phyloP scores from a whole-genome alignment of 495 filamentous ascomycete genomes.

The Podospora australis region DNA sequence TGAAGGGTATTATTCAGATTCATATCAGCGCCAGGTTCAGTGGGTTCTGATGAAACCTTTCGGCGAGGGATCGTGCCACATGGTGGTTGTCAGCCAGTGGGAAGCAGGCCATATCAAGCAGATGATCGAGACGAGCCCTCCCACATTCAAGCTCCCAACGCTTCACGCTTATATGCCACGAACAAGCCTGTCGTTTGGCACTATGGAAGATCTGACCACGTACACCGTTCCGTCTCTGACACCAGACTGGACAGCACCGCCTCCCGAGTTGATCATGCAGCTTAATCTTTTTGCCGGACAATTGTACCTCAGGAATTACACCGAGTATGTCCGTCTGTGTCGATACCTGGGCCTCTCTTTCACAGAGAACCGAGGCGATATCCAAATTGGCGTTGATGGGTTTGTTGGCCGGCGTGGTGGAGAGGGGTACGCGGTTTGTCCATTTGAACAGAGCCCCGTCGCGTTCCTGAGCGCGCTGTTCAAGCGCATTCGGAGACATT shows the following conservation, averaged over 20 bases:
- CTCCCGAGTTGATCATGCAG: constrained; percentile 29
- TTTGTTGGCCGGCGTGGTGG: constrained; percentile 24
- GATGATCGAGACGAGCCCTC: constrained; percentile 26
- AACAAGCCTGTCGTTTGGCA: constrained; percentile 31
- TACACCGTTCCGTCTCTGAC: constrained; percentile 28
- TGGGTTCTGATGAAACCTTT: constrained; percentile 49
- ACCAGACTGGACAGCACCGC: constrained; percentile 15
- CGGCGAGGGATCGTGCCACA: too few species aligned
- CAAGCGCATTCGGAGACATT: constrained; percentile 45
- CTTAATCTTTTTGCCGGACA: constrained; percentile 64
- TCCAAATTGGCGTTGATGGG: constrained; percentile 38
- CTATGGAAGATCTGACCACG: constrained; percentile 44
- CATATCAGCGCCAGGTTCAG: constrained; percentile 51
- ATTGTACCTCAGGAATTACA: constrained; percentile 50
- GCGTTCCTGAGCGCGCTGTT: constrained; percentile 44
- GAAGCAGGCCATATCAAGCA: constrained; percentile 51
- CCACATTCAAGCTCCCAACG: neutral
- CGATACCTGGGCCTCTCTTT: constrained; percentile 44
- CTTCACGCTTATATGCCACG: constrained; percentile 57
- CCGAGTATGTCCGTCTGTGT: constrained; percentile 49
- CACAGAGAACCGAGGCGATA: constrained; percentile 5
- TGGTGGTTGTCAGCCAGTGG: constrained; percentile 57
- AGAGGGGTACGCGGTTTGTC: constrained; percentile 22
- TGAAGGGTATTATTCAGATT: constrained; percentile 30
- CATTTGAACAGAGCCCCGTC: constrained; percentile 45